phyloP scores from a whole-genome alignment of 2,329 filamentous ascomycete genomes.

The Tricladium varicosporioides region DNA sequence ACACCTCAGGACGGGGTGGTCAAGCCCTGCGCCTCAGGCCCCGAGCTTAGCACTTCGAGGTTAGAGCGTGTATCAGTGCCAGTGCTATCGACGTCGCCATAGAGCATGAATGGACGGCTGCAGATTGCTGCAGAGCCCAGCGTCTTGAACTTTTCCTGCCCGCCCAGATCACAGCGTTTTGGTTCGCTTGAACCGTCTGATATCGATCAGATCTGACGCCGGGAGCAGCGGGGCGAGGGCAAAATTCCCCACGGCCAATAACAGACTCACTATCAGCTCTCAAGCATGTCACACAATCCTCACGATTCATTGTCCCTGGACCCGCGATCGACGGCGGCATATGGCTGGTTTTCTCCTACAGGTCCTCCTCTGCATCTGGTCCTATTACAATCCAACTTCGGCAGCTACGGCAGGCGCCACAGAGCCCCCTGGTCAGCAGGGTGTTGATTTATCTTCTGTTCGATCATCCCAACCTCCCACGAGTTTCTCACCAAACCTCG shows the following conservation, averaged over 20 bases:
- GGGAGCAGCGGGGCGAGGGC: not conserved
- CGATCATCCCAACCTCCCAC: not conserved
- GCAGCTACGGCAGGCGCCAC: conserved; percentile 24
- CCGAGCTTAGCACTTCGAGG: not conserved
- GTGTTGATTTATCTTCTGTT: not conserved
- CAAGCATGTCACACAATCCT: not conserved
- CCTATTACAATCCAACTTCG: conserved; percentile 11
- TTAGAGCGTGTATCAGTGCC: too few relatives aligned
- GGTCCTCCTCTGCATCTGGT: not conserved
- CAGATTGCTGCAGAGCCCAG: not conserved
- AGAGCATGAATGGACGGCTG: not conserved
- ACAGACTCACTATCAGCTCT: not conserved
- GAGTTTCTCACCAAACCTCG: conserved; percentile 1
- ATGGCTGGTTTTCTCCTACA: not conserved
- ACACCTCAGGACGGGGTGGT: not conserved
- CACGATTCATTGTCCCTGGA: not conserved
- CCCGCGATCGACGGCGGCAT: conserved; percentile 1
- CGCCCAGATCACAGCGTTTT: not conserved
- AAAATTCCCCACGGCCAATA: not conserved
- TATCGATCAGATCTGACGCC: not conserved
- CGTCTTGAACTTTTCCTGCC: not conserved
- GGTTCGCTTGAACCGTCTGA: not conserved
- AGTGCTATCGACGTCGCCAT: not conserved
- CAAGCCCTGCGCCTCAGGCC: not conserved
- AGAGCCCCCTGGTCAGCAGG: not conserved